Base-by-base conservation (phyloP, 257 asterid genomes). In the Cruciata laevipes region DNA sequence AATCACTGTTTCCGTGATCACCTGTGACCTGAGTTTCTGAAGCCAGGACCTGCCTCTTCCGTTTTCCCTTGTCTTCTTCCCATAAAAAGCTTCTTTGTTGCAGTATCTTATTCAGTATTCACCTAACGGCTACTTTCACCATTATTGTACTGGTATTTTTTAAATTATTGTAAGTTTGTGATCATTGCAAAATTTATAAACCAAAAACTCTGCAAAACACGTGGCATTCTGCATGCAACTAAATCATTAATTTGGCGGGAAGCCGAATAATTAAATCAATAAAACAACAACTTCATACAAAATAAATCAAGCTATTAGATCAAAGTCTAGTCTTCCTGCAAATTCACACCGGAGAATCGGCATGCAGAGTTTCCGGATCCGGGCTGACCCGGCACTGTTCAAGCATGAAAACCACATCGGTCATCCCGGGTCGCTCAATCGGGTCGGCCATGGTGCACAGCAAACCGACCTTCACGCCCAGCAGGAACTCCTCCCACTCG, bases 371-470 rank as follows among this genome's bases (percentile, higher is more conserved):
- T 6, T 92, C 83, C 13, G 92, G 95, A 71, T 85, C 96, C 0
- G 90, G 89, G 66, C 90, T 89, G 30, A 78, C 69, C 24, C 95
- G 81, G 65, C 96, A 88, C 21, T 90, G 87, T 82, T 88, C 96
- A 3, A 88, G 90, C 95, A 88, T 88, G 83, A 85, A 88, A 44
- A 88, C 89, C 0, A 88, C 83, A 44, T 88, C 95, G 6, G 83
- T 71, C 95, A 88, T 86, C 7, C 88, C 60, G 60, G 95, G 95
- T 51, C 95, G 71, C 44, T 88, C 93, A 6, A 67, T 47, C 61
- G 93, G 95, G 44, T 88, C 95, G 0, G 90, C 85, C 87, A 81
- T 82, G 61, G 95, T 88, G 84, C 93, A 88, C 9, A 88, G 87
- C 71, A 88, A 18, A 20, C 95, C 95, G 11, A 88, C 96, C 76